These are phyloP conservation scores for Neonectria faginata DNA, from an alignment of 2,329 filamentous ascomycete genomes.

Conservation along the genomic window DNA sequence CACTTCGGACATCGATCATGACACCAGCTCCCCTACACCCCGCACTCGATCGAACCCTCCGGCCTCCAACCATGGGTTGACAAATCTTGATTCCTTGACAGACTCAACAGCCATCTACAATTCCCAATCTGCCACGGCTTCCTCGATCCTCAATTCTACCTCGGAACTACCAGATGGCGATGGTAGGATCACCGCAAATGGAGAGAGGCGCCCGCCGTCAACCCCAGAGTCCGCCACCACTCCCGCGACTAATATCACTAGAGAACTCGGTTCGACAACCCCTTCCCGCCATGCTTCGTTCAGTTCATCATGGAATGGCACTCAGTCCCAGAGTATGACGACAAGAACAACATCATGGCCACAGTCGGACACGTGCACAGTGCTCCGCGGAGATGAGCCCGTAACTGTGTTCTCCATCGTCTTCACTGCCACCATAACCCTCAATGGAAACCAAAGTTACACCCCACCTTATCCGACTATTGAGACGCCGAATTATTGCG, in stretches of 20 bases:
- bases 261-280: background rate
- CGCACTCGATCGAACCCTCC: background rate
- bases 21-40: background rate
- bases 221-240: background rate
- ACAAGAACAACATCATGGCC: constrained; percentile 34
- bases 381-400: constrained; percentile 45
- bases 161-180: background rate
- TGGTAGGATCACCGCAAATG: background rate
- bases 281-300: constrained; percentile 14
- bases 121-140: background rate
- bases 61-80: background rate
- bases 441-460: constrained; percentile 59
- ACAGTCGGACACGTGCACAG: constrained; percentile 49
- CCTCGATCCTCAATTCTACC: background rate
- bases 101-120: background rate
- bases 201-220: background rate
- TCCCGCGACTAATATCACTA: constrained; percentile 7
- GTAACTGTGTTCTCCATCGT: constrained; percentile 58
- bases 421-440: constrained; percentile 63
- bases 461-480: constrained; percentile 59
- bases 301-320: constrained; percentile 32
- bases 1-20: background rate
- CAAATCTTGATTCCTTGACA: background rate
- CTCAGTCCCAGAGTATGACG: constrained; percentile 21
- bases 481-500: constrained; percentile 54